These are phyloP conservation scores for Puccinia coronata DNA, from an alignment of 1,284 basidiomycete species.

Conservation along the genomic window DNA sequence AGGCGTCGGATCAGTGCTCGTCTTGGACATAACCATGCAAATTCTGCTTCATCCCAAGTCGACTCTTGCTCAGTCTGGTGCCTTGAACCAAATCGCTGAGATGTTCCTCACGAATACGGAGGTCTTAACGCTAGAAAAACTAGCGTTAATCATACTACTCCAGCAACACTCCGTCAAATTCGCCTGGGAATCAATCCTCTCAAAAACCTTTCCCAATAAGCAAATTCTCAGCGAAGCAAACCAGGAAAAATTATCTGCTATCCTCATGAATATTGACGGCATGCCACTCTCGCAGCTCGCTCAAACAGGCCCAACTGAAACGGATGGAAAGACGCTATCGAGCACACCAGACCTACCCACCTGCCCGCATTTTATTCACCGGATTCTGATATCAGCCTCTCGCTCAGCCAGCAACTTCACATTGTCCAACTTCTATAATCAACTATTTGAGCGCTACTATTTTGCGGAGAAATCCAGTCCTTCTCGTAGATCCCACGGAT, in stretches of 20 bases:
- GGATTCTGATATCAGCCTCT: conserved; percentile 30
- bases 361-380: conserved; percentile 40
- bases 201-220: conserved; percentile 6
- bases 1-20: conserved; percentile 36
- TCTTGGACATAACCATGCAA: not conserved
- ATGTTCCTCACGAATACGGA: not conserved
- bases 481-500: conserved; percentile 39
- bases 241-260: conserved; percentile 6
- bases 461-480: conserved; percentile 8
- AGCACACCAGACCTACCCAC: conserved; percentile 5
- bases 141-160: conserved; percentile 28
- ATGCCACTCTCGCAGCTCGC: not conserved
- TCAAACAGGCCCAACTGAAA: not conserved
- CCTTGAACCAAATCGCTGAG: conserved; percentile 21
- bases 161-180: conserved; percentile 26
- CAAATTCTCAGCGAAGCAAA: conserved; percentile 34
- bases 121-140: conserved; percentile 33
- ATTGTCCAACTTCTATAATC: conserved; percentile 14
- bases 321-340: not conserved
- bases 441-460: conserved; percentile 23
- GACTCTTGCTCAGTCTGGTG: conserved; percentile 6
- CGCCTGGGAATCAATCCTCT: conserved; percentile 34
- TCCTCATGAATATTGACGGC: not conserved
- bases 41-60: conserved; percentile 13
- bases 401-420: conserved; percentile 16